Evolutionary conservation across 176 grass and related monocot species (phyloP), one percentile per base, ranked within the genome.

Genomic region (Rhynchospora breviuscula): DNA sequence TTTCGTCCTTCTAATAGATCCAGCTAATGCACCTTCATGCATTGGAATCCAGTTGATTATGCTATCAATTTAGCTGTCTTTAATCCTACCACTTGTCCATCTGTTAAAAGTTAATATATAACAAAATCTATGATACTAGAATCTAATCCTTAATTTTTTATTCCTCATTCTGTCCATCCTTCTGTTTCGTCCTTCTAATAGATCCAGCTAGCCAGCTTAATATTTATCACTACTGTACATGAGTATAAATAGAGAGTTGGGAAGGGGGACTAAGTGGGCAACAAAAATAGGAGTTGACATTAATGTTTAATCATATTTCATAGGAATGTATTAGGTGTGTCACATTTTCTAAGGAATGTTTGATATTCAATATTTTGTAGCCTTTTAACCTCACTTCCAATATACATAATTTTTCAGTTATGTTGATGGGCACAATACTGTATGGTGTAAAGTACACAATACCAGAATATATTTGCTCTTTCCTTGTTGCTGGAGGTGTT

Each of bases 391-490:
- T 2, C 71, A 53, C 47, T 75, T 3, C 11, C 19, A 52, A 26
- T 49, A 29, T 75, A 10, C 79, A 40, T 48, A 59, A 56, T 31
- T 77, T 31, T 73, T 40, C 87, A 99, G 97, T 99, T 57, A 99
- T 99, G 97, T 22, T 99, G 83, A 90, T 99, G 97, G 97, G 97
- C 7, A 90, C 93, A 81, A 25, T 99, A 65, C 83, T 99, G 21
- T 96, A 99, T 84, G 93, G 93, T 91, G 93, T 99, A 54, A 99
- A 93, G 78, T 99, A 99, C 66, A 96, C 91, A 81, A 78, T 96
- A 84, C 97, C 91, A 15, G 97, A 99, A 83, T 99, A 99, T 54
- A 72, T 99, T 70, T 93, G 93, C 83, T 90, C 97, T 64, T 91
- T 99, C 59, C 93, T 99, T 79, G 97, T 99, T 89, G 89, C 91